Evolutionary conservation across 2,329 filamentous ascomycete genomes (phyloP), one percentile per base, ranked within the genome.

Genomic region (Diaporthe batatas): DNA sequence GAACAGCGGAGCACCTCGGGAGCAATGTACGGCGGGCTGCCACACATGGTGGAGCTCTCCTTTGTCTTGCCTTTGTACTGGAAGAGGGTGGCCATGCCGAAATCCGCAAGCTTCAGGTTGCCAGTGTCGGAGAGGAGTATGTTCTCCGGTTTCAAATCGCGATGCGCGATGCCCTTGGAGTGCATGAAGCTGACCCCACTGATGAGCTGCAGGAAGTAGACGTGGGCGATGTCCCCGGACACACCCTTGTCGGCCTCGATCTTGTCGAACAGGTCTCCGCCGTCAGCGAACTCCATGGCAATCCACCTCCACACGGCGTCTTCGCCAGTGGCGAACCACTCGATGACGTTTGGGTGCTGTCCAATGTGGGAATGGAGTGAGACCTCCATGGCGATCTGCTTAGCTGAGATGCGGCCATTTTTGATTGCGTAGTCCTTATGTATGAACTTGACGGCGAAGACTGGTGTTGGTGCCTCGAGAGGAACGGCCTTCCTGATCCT

Each of bases 401-500:
- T 96, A 44, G 92, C 89, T 39, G 93, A 94, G 77, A 99, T 91
- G 74, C 94, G 93, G 80, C 96, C 96, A 87, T 96, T 91, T 78
- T 93, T 93, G 78, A 94, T 90, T 72, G 96, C 97, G 83, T 98
- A 97, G 76, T 93, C 93, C 85, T 99, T 99, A 86, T 99, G 96
- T 81, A 99, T 98, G 84, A 99, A 94, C 83, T 99, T 99, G 83
- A 99, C 94, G 18, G 97, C 96, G 81, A 99, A 98, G 73, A 99
- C 86, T 39, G 96, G 96, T 34, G 85, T 88, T 34, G 89, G 84
- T 1, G 88, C 83, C 76, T 93, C 88, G 32, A 92, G 85, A 10
- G 96, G 96, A 59, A 92, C 90, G 39, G 96, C 96, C 85, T 98
- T 98, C 81, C 97, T 98, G 80, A 98, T 96, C 74, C 95, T 96